A percentile compares a stretch with the other conserved stretches of the same genome.
Conservation (phyloP, 1,284 basidiomycete species). For the Cryptococcus maquisensis region DNA sequence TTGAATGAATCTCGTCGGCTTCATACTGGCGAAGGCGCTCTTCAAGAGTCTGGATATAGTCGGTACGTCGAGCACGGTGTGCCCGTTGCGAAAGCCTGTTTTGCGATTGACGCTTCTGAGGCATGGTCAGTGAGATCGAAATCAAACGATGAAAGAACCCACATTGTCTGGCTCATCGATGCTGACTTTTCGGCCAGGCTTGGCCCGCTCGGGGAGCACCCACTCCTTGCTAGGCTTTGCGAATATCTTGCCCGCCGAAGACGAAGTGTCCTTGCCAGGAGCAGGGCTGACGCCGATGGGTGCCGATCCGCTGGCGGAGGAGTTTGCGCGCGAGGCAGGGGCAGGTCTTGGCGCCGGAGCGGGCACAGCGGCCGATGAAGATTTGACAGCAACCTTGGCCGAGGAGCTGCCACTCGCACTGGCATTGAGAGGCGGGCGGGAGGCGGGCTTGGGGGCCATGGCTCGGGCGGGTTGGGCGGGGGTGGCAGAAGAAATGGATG, state of each 20-base stretch:
- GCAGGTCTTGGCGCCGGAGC: background rate
- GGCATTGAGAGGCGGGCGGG: background rate
- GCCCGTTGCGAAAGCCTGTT: conserved; percentile 81
- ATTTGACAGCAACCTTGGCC: background rate
- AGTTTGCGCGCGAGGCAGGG: background rate
- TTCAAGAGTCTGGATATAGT: conserved; percentile 83
- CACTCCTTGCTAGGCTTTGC: conserved; percentile 72
- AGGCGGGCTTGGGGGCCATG: background rate
- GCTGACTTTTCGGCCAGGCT: conserved; percentile 84
- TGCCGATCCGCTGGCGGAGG: conserved; percentile 1
- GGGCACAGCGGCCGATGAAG: background rate
- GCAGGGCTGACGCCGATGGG: background rate
- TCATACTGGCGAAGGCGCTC: conserved; percentile 80
- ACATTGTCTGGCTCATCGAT: conserved; percentile 56
- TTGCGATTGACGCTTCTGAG: conserved; percentile 37
- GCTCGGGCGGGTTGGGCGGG: background rate
- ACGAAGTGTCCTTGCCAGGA: conserved; percentile 42
- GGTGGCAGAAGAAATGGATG: conserved; percentile 1
- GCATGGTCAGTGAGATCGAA: background rate
- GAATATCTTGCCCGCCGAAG: conserved; percentile 47
- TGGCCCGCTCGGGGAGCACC: conserved; percentile 82
- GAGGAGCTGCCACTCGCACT: background rate
- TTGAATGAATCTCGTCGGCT: conserved; percentile 83
- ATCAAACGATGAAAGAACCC: conserved; percentile 8
- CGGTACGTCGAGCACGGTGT: conserved; percentile 84